Percentiles rank a stretch among this genome's conserved stretches.
phyloP scores from a whole-genome alignment of 2,329 filamentous ascomycete species.

The Colletotrichum eremochloae region DNA sequence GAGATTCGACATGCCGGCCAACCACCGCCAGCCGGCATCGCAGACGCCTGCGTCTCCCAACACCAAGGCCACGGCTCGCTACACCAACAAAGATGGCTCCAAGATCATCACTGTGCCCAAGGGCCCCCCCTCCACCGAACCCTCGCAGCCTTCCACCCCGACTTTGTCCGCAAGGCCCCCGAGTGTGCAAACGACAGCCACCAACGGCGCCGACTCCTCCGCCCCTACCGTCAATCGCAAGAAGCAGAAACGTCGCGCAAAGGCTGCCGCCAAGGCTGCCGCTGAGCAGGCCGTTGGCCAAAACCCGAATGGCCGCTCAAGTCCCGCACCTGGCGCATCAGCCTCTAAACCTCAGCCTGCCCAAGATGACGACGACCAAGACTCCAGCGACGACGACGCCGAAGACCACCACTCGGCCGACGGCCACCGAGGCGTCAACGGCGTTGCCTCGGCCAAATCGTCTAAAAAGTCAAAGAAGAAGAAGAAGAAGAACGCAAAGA shows the following conservation, averaged over 20 bases:
- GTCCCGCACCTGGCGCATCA: conserved; percentile 50
- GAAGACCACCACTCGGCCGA: conserved; percentile 57
- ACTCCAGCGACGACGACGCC: conserved; percentile 69
- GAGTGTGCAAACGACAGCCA: conserved; percentile 45
- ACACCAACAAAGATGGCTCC: conserved; percentile 77
- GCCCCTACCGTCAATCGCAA: conserved; percentile 82
- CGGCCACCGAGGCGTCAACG: conserved; percentile 52
- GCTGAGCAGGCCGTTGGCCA: conserved; percentile 49
- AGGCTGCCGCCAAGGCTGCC: conserved; percentile 79
- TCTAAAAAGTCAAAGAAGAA: conserved; percentile 77
- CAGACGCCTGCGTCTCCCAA: conserved; percentile 66
- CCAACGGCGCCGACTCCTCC: conserved; percentile 46
- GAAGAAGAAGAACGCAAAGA: conserved; percentile 69
- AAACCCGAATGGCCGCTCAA: conserved; percentile 57
- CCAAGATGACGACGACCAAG: conserved; percentile 66
- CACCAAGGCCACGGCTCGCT: conserved; percentile 68
- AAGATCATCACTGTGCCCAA: conserved; percentile 78
- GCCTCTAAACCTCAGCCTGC: conserved; percentile 47
- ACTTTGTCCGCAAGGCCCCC: conserved; percentile 56
- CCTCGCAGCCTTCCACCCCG: conserved; percentile 66
- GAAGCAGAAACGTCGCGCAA: conserved; percentile 93
- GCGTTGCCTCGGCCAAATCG: conserved; percentile 52
- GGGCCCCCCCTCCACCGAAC: conserved; percentile 62
- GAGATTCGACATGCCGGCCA: conserved; percentile 63
- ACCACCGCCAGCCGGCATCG: conserved; percentile 63